A percentile compares a stretch with the other conserved stretches of the same genome.
phyloP scores from a whole-genome alignment of 2,329 filamentous ascomycete species.

The Hypoxylon rubiginosum region DNA sequence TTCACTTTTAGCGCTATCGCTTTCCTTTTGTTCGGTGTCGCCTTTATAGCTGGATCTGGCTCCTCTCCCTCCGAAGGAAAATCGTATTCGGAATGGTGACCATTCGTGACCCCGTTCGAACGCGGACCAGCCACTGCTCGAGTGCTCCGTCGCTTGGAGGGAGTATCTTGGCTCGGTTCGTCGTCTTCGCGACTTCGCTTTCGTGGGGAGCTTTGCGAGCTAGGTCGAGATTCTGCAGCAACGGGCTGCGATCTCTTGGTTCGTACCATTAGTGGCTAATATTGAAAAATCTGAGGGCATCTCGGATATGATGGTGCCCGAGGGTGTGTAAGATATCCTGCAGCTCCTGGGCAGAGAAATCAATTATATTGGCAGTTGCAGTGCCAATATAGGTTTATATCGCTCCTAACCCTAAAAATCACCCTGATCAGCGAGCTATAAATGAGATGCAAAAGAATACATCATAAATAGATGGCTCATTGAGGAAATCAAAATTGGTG shows the following conservation, averaged over 20 bases:
- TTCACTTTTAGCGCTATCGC: conserved; percentile 25
- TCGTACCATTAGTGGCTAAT: conserved; percentile 44
- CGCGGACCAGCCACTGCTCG: conserved; percentile 11
- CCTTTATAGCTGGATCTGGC: conserved; percentile 19
- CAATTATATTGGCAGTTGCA: not conserved
- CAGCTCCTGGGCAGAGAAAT: not conserved
- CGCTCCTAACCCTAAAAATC: not conserved
- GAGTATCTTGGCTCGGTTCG: conserved; percentile 33
- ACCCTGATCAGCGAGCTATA: not conserved
- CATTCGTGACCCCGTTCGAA: conserved; percentile 16
- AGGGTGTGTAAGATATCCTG: not conserved
- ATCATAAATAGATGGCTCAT: not conserved
- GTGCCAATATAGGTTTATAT: not conserved
- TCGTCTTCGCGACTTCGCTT: conserved; percentile 43
- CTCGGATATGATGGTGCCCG: not conserved
- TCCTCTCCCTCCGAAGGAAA: conserved; percentile 49
- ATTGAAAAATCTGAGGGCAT: not conserved
- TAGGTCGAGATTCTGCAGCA: conserved; percentile 27
- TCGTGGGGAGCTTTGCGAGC: conserved; percentile 34
- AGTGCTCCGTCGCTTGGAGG: conserved; percentile 38
- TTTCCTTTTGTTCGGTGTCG: conserved; percentile 44
- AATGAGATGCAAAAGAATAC: not conserved
- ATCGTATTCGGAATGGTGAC: conserved; percentile 45
- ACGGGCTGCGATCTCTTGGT: conserved; percentile 41
- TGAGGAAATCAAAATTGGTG: not conserved